Conservation (phyloP, 306 rosid genomes). For the Ormosia semicastrata region DNA sequence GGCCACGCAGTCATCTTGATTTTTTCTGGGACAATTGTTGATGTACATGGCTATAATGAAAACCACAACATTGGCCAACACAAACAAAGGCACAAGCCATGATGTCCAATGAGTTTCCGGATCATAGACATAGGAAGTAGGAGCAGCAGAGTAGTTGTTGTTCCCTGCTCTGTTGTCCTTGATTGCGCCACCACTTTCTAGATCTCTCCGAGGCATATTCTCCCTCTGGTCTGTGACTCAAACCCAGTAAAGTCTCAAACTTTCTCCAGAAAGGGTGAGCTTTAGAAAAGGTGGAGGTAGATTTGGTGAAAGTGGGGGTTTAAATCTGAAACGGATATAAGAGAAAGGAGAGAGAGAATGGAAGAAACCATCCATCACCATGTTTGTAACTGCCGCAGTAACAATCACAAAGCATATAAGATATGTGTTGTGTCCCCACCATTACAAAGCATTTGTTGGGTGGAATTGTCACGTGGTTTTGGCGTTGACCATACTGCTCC, state of each 20-base stretch:
- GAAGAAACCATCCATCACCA: slow-evolving; percentile 11
- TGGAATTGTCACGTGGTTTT: not conserved
- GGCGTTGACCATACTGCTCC: no score
- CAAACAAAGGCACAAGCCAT: slow-evolving; percentile 78
- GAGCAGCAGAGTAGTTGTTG: slow-evolving; percentile 19
- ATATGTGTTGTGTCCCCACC: no score
- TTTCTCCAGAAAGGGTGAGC: no score
- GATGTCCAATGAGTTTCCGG: slow-evolving; percentile 66
- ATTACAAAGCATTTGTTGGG: not conserved
- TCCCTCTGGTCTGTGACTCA: not conserved
- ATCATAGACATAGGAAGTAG: slow-evolving; percentile 41
- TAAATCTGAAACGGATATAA: slow-evolving; percentile 23
- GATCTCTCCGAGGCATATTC: slow-evolving; percentile 57
- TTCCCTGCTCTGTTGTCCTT: slow-evolving; percentile 43
- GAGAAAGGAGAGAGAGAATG: not conserved
- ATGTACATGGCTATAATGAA: slow-evolving; percentile 64
- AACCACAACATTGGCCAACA: slow-evolving; percentile 60
- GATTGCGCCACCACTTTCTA: slow-evolving; percentile 50
- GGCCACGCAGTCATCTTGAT: slow-evolving; percentile 56
- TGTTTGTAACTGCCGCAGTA: slow-evolving; percentile 34
- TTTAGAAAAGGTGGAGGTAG: no score
- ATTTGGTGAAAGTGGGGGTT: slow-evolving; percentile 7
- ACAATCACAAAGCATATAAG: not conserved
- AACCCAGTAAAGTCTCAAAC: no score
- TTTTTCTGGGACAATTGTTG: slow-evolving; percentile 68